Evolutionary conservation across 1,284 basidiomycete genomes (phyloP), one percentile per base, ranked within the genome.

Genomic region (Porogramme epimiltina): DNA sequence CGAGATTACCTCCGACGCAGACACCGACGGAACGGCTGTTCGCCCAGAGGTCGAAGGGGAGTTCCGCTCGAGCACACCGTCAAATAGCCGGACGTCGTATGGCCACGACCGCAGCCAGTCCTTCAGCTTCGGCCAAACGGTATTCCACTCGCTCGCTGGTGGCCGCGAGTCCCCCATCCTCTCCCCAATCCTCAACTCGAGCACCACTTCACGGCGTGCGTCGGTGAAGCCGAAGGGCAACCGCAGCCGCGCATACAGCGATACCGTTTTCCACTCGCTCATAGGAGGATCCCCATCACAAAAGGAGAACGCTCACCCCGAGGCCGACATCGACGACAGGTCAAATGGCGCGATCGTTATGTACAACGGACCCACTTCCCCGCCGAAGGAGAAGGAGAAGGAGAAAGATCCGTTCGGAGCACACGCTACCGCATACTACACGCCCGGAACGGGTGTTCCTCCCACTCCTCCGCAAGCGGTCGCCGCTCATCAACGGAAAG

Each of bases 381-480:
- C 61, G 16, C 44, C 52, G 13, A 57, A 74, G 10, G n/a, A n/a
- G n/a, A n/a, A n/a, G n/a, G n/a, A n/a, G 13, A 57, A 74, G 13
- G 80, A 83, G 58, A 83, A 85, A 5, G 87, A 90, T 62, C 87
- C 87, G 0, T 89, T 90, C 70, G 79, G 80, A 24, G 80, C 80
- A 2, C 73, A 87, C 60, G 85, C 87, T n/a, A 83, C 75, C 22
- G 87, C 87, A 0, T 89, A 89, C 62, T 90, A 88, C 62, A 85
- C 84, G 0, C 82, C 87, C 3, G 85, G 85, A 51, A 80, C 80
- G 3, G 79, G 84, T 72, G 82, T 87, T 26, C 85, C 87, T 0
- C 75, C 77, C 0, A 87, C 86, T 0, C 86, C 86, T 16, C 85
- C 85, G 0, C 73, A 73, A 36, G 72, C 72, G 16, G 49, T 51